These are phyloP conservation scores for Alternaria triticina DNA, from an alignment of 2,329 filamentous ascomycete species.

Conservation along the genomic window DNA sequence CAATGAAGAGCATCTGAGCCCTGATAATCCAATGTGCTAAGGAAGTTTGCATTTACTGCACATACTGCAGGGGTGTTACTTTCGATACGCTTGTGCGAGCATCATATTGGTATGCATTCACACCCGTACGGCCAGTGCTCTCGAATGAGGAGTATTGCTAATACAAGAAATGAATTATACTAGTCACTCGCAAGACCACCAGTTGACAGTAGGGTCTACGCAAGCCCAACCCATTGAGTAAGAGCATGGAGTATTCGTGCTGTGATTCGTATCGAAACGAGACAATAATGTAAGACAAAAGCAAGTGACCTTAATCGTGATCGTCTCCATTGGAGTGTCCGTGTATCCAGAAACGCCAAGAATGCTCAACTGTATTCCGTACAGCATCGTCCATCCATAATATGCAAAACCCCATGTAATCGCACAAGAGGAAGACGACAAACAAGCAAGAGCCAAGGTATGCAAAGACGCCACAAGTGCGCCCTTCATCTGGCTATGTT, in stretches of 20 bases:
- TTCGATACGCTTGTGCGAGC: background rate
- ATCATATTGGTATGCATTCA: background rate
- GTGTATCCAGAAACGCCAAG: slow-evolving; percentile 1
- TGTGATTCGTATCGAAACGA: background rate
- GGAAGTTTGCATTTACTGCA: background rate
- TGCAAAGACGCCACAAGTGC: slow-evolving; percentile 1
- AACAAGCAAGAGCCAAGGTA: background rate
- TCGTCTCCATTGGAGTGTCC: background rate
- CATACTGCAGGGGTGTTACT: background rate
- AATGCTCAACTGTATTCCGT: slow-evolving; percentile 6
- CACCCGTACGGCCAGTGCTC: background rate
- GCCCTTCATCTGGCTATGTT: slow-evolving; percentile 25
- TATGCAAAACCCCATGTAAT: background rate
- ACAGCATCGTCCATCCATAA: slow-evolving; percentile 7
- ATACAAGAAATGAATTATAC: background rate
- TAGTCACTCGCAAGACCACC: background rate
- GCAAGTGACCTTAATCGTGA: background rate
- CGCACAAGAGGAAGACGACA: background rate
- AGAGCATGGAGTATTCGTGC: background rate
- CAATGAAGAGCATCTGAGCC: background rate
- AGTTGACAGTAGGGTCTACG: background rate
- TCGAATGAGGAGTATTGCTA: background rate
- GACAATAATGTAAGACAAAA: background rate
- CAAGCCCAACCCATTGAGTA: background rate
- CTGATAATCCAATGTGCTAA: background rate